Evolutionary conservation across 163 green algal genomes (phyloP), one percentile per base, ranked within the genome.

Genomic region (Botryococcus braunii): DNA sequence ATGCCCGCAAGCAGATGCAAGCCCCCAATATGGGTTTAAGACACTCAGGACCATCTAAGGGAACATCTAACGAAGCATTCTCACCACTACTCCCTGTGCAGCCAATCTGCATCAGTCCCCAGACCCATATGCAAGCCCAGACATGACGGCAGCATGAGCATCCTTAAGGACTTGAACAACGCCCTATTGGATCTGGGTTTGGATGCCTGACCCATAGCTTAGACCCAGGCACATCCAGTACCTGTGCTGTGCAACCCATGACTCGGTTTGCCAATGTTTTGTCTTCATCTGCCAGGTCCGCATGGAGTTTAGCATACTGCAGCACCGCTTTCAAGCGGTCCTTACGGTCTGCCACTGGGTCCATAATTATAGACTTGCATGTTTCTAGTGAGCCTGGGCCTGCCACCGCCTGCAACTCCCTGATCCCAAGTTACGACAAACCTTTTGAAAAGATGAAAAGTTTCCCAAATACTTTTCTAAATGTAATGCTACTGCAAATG

Each of bases 231-330:
- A 69, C 6, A 5, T 1, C 5, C 5, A 50, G 23, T 56, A 86
- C 81, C 76, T 92, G 84, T 3, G 90, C 74, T 4, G 88, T 89
- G 81, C 91, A 97, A 27, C 91, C 91, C 84, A 95, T 92, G 8
- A 97, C 89, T 8, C 87, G 77, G 66, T 95, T 94, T 34, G 75
- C 74, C 1, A 74, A 41, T 5, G 41, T 71, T n/a, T n/a, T n/a
- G n/a, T n/a, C n/a, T n/a, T n/a, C n/a, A n/a, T n/a, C n/a, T n/a
- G n/a, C n/a, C n/a, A n/a, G n/a, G n/a, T n/a, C n/a, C n/a, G n/a
- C n/a, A n/a, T n/a, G n/a, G n/a, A n/a, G n/a, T n/a, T n/a, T n/a
- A n/a, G n/a, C n/a, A n/a, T n/a, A n/a, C n/a, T n/a, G n/a, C n/a
- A n/a, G n/a, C n/a, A n/a, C n/a, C n/a, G n/a, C n/a, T n/a, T n/a